These are phyloP conservation scores for Xylaria bambusicola DNA, from an alignment of 495 filamentous ascomycete genomes.

Conservation along the genomic window DNA sequence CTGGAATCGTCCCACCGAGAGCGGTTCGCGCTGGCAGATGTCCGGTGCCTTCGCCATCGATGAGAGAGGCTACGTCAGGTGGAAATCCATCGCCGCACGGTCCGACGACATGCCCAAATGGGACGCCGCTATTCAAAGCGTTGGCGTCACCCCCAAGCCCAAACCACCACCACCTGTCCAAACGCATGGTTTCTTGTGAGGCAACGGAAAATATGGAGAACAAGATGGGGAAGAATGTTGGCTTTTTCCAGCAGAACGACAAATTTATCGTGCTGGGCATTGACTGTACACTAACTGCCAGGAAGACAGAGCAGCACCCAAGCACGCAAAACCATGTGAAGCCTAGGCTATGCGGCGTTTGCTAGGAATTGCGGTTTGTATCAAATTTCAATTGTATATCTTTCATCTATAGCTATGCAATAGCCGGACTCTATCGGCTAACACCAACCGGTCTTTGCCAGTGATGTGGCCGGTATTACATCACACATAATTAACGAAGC, in stretches of 20 bases:
- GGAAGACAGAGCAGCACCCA: no score
- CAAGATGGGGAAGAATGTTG: background rate
- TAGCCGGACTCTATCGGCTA: background rate
- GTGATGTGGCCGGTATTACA: no score
- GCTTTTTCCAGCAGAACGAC: no score
- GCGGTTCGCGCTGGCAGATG: slow-evolving; percentile 60
- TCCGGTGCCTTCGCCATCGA: slow-evolving; percentile 59
- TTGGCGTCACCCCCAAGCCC: slow-evolving; percentile 14
- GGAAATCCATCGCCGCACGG: slow-evolving; percentile 41
- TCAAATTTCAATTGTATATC: background rate
- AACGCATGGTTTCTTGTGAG: slow-evolving; percentile 18
- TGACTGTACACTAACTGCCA: no score
- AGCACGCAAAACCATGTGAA: no score
- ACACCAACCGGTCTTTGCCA: no score
- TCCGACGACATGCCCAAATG: slow-evolving; percentile 56
- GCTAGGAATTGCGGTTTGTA: background rate
- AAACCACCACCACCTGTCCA: slow-evolving; percentile 12
- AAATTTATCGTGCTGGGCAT: no score
- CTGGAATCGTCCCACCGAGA: slow-evolving; percentile 56
- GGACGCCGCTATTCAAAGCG: slow-evolving; percentile 41
- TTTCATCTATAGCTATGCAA: background rate
- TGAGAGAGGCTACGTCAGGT: slow-evolving; percentile 49
- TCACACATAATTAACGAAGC: no score
- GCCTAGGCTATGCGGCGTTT: background rate
- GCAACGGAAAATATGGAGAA: background rate